These are phyloP conservation scores for Stentor roeselii DNA, from an alignment of 73 alveolate genomes.

Conservation along the genomic window DNA sequence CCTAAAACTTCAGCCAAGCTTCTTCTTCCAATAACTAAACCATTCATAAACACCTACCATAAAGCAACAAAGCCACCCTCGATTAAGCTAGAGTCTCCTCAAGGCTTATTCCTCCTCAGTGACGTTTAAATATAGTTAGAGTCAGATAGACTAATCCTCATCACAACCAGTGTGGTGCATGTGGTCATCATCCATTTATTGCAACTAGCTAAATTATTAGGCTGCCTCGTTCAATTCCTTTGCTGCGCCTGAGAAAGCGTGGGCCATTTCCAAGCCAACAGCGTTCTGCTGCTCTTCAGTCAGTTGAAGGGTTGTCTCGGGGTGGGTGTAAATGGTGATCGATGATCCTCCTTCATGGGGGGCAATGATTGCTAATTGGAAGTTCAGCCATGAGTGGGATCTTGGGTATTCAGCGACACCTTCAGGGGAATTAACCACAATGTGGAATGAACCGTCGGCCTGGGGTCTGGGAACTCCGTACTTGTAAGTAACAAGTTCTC, in stretches of 20 bases:
- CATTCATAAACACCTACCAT: too few species aligned
- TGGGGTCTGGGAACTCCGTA: not conserved
- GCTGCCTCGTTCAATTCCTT: not conserved
- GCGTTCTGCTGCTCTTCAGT: not conserved
- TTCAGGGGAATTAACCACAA: not conserved
- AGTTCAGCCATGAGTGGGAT: not conserved
- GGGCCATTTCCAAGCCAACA: not conserved
- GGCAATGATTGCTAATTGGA: not conserved
- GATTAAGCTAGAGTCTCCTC: too few species aligned
- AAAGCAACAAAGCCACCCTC: too few species aligned
- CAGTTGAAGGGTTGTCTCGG: not conserved
- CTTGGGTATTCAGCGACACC: not conserved
- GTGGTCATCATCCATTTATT: slow-evolving; percentile 4
- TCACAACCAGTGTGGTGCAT: slow-evolving; percentile 6
- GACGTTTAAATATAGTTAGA: too few species aligned
- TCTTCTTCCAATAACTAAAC: too few species aligned
- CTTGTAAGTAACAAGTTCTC: not conserved
- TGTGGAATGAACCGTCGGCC: not conserved
- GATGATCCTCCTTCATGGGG: not conserved
- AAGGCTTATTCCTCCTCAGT: too few species aligned
- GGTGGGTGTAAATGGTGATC: not conserved
- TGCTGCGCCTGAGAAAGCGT: not conserved
- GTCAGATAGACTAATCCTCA: too few species aligned
- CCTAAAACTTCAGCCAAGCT: too few species aligned
- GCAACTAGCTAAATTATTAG: not conserved